phyloP scores from a whole-genome alignment of 2,329 filamentous ascomycete species.

The Periconia sp. region DNA sequence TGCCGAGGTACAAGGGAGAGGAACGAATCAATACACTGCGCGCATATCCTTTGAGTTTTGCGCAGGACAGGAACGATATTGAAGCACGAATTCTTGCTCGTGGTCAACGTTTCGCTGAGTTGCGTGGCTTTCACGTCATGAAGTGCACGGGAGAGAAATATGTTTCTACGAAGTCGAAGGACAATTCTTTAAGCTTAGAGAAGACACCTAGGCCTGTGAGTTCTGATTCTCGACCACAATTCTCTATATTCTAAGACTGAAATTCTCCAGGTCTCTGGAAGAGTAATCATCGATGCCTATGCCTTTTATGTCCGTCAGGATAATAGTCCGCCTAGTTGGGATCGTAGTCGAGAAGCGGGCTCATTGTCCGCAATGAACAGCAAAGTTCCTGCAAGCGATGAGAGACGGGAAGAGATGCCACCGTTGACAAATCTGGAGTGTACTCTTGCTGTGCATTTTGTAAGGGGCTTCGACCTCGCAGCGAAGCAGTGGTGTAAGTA shows the following conservation, averaged over 20 bases:
- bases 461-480: slow-evolving; percentile 3
- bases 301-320: slow-evolving; percentile 5
- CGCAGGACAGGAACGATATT: not conserved
- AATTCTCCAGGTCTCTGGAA: slow-evolving; percentile 1
- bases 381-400: slow-evolving; percentile 1
- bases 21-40: not conserved
- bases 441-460: slow-evolving; percentile 1
- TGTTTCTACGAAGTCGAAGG: not conserved
- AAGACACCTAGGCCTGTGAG: not conserved
- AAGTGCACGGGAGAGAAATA: slow-evolving; percentile 1
- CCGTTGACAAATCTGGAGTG: slow-evolving; percentile 7
- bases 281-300: slow-evolving; percentile 4
- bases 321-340: too few relatives aligned
- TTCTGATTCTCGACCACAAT: too few relatives aligned
- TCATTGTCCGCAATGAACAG: too few relatives aligned
- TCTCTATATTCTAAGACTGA: too few relatives aligned
- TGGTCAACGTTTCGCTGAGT: not conserved
- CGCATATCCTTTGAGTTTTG: slow-evolving; percentile 2
- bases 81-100: not conserved
- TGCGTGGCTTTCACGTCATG: slow-evolving; percentile 4
- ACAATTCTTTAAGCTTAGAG: not conserved
- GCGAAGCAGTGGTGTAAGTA: slow-evolving; percentile 7
- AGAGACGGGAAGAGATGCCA: slow-evolving; percentile 1
- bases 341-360: too few relatives aligned
- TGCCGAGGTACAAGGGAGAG: not conserved